Evolutionary conservation across 192 early-diverging fungal genomes (phyloP).

Genomic region (Backusella tuberculispora): DNA sequence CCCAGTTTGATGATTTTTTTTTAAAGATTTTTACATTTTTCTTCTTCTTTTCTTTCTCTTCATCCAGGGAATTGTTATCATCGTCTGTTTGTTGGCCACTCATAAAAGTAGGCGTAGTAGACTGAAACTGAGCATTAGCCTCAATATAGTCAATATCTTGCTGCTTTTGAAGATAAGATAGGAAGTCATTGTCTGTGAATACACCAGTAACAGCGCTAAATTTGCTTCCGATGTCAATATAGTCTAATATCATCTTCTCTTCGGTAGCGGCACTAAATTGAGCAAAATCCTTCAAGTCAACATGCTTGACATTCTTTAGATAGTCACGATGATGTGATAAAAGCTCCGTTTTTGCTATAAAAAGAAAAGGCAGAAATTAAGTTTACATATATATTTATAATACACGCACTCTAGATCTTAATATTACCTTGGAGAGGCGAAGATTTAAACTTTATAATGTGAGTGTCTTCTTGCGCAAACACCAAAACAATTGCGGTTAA

Average conservation of each 20-base stretch:
- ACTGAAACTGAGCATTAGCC: slow-evolving; percentile 22
- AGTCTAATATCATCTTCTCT: slow-evolving; percentile 14
- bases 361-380: slow-evolving; percentile 8
- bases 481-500: not conserved
- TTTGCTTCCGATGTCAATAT: slow-evolving; percentile 8
- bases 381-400: not conserved
- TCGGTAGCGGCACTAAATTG: not conserved
- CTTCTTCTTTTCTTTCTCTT: not conserved
- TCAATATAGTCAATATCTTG: slow-evolving; percentile 34
- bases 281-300: not conserved
- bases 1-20: slow-evolving; percentile 45
- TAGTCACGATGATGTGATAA: slow-evolving; percentile 18
- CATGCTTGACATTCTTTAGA: not conserved
- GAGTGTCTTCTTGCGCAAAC: slow-evolving; percentile 26
- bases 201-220: slow-evolving; percentile 35
- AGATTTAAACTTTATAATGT: slow-evolving; percentile 41
- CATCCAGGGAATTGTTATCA: too few relatives aligned
- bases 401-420: too few relatives aligned
- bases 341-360: slow-evolving; percentile 19
- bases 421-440: slow-evolving; percentile 14
- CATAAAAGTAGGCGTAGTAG: not conserved
- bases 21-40: not conserved
- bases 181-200: slow-evolving; percentile 30
- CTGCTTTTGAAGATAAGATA: slow-evolving; percentile 23
- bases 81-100: too few relatives aligned